These are phyloP conservation scores for Eucalyptus erythrocorys DNA, from an alignment of 345 rosid genomes.

Conservation along the genomic window DNA sequence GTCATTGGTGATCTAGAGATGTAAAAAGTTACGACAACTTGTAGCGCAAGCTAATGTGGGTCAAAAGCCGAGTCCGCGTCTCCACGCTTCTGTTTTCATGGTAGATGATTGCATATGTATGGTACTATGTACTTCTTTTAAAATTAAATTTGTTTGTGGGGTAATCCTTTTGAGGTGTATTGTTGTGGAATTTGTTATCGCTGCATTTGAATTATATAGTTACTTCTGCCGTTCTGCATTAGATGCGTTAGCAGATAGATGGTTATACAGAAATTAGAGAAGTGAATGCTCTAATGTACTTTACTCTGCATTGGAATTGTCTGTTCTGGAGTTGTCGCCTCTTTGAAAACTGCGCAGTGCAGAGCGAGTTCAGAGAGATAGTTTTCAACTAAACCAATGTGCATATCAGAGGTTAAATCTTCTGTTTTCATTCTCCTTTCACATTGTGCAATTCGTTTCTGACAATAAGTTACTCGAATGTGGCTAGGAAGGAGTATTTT, in stretches of 20 bases:
- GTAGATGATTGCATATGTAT: not conserved
- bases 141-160: not conserved
- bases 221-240: not conserved
- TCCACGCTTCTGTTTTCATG: not conserved
- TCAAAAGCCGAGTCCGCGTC: not conserved
- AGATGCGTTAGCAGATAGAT: not conserved
- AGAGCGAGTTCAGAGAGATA: not conserved
- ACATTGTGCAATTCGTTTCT: not conserved
- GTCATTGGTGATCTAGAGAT: not conserved
- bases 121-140: not conserved
- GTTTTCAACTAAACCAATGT: not conserved
- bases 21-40: not conserved
- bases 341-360: not conserved
- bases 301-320: not conserved
- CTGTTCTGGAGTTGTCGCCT: not conserved
- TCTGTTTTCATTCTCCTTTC: not conserved
- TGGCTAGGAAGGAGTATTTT: conserved; percentile 54
- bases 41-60: not conserved
- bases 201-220: not conserved
- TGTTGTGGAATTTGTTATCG: not conserved
- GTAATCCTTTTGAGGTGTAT: not conserved
- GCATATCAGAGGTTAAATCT: not conserved
- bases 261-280: not conserved
- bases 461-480: not conserved
- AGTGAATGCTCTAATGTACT: not conserved